These are phyloP conservation scores for Pythium aquatile DNA, from an alignment of 352 stramenopile genomes.

Conservation along the genomic window DNA sequence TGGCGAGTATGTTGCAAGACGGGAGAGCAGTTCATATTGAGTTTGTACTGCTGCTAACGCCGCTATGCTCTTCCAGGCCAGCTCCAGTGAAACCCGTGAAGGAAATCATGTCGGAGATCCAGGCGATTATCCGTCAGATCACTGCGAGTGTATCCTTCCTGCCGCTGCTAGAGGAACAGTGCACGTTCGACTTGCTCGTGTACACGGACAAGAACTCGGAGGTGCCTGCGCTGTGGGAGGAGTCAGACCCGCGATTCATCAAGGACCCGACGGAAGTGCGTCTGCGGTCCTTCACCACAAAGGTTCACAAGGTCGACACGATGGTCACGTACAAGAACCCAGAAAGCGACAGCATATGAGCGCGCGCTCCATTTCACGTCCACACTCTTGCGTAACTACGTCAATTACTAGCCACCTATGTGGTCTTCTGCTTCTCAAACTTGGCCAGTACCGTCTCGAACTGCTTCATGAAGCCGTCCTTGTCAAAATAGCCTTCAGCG, in stretches of 20 bases:
- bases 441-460: constrained; percentile 55
- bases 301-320: constrained; percentile 98
- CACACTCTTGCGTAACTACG: constrained; percentile 15
- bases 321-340: constrained; percentile 97
- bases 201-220: constrained; percentile 97
- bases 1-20: constrained; percentile 24
- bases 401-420: constrained; percentile 43
- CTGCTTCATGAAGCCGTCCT: constrained; percentile 71
- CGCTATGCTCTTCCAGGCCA: constrained; percentile 21
- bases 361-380: constrained; percentile 15
- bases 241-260: constrained; percentile 98
- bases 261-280: constrained; percentile 97
- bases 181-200: constrained; percentile 98
- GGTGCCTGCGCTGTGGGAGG: constrained; percentile 96
- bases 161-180: constrained; percentile 97
- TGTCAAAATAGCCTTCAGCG: constrained; percentile 82
- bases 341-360: constrained; percentile 69
- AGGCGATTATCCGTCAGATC: constrained; percentile 99
- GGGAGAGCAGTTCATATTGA: no score
- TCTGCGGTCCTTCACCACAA: constrained; percentile 97
- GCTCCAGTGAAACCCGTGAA: constrained; percentile 73
- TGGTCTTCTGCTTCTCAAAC: constrained; percentile 74
- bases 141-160: constrained; percentile 99
- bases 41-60: background rate
- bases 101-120: constrained; percentile 98